Evolutionary conservation across 2,329 filamentous ascomycete species (phyloP).

Genomic region (Dothistroma pini): DNA sequence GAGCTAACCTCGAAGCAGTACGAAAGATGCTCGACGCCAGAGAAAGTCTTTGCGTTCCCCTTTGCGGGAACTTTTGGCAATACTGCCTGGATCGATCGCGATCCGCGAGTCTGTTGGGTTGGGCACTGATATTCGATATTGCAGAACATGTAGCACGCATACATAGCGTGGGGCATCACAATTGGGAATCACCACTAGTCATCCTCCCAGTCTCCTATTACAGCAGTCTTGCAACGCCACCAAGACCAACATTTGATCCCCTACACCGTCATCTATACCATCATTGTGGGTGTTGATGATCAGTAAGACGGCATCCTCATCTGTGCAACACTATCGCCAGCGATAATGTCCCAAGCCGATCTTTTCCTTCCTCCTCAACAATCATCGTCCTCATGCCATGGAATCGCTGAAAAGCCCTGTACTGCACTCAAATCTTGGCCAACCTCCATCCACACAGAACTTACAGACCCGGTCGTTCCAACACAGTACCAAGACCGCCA

Average conservation of each 20-base stretch:
- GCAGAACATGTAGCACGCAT: background rate
- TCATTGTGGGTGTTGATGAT: background rate
- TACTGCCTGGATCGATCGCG: constrained; percentile 48
- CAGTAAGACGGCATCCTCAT: background rate
- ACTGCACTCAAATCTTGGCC: background rate
- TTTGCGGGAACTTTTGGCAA: constrained; percentile 45
- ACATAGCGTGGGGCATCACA: background rate
- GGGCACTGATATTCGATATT: background rate
- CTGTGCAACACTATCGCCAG: background rate
- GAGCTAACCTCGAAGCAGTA: constrained; percentile 44
- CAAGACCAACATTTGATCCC: background rate
- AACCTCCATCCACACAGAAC: constrained; percentile 1
- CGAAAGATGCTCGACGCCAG: constrained; percentile 38
- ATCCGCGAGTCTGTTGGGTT: constrained; percentile 12
- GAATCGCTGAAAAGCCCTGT: background rate
- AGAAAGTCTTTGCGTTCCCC: constrained; percentile 48
- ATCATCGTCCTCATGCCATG: background rate
- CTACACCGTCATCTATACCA: background rate
- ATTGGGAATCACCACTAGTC: background rate
- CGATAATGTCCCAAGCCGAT: background rate
- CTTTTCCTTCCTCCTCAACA: background rate
- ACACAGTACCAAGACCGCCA: constrained; percentile 1
- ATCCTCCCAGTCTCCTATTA: background rate
- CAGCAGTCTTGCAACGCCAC: background rate
- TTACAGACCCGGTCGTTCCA: background rate